Evolutionary conservation across 192 early-diverging fungal genomes (phyloP).

Genomic region (Chytriomyces sp.): DNA sequence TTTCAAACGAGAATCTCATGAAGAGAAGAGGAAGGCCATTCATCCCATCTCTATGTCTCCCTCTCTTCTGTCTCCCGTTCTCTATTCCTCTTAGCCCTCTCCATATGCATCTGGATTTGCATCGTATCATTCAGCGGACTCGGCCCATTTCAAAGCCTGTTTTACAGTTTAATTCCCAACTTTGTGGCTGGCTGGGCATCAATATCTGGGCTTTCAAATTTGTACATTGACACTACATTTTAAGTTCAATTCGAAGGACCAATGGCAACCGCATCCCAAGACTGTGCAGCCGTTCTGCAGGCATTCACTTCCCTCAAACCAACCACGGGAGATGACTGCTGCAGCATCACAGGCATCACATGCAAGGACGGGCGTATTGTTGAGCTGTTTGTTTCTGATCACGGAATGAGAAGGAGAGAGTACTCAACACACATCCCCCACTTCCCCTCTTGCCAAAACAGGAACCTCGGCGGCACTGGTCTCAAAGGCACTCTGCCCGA

Average conservation of each 20-base stretch:
- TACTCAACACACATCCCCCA: background rate
- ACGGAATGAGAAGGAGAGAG: background rate
- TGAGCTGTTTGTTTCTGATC: background rate
- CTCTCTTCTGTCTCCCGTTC: no score
- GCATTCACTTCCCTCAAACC: background rate
- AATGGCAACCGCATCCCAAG: background rate
- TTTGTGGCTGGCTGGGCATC: no score
- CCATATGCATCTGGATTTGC: no score
- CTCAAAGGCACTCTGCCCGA: background rate
- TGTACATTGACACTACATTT: no score
- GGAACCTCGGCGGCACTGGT: background rate
- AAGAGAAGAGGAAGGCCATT: no score
- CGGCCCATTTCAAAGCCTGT: no score
- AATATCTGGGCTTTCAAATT: no score
- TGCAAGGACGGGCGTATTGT: background rate
- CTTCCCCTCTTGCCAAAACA: background rate
- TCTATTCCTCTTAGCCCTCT: no score
- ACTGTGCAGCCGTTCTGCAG: background rate
- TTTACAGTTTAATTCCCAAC: no score
- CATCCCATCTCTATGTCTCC: no score
- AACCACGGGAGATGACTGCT: background rate
- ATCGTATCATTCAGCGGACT: no score
- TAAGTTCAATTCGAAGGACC: background rate
- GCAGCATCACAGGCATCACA: background rate
- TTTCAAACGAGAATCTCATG: no score